Conservation (phyloP, 805 yeast genomes). For the Myxozyma monticola region DNA sequence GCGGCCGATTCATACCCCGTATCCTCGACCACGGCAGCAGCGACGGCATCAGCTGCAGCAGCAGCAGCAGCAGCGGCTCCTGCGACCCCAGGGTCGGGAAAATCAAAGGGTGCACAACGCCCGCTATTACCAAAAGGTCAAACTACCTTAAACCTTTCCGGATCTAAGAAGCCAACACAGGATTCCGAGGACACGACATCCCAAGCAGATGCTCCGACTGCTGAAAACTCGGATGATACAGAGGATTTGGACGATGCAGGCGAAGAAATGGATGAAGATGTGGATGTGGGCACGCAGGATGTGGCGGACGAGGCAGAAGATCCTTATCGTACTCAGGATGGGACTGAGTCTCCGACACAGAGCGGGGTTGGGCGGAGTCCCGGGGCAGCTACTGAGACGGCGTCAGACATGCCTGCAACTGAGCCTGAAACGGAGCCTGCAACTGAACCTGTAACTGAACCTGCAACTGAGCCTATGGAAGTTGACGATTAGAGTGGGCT, state of each 20-base stretch:
- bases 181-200: no score
- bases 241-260: conserved; percentile 9
- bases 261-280: conserved; percentile 5
- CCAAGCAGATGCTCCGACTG: not conserved
- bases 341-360: no score
- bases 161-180: not conserved
- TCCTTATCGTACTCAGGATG: not conserved
- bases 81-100: not conserved
- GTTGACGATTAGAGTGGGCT: no score
- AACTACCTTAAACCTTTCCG: conserved; percentile 6
- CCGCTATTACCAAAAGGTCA: conserved; percentile 11
- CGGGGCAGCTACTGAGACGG: no score
- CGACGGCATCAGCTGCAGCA: not conserved
- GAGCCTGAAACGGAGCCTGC: no score
- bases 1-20: not conserved
- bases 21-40: conserved; percentile 2
- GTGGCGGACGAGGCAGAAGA: not conserved
- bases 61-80: not conserved
- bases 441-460: no score
- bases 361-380: no score
- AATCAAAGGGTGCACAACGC: not conserved
- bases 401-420: no score
- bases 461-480: no score
- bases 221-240: conserved; percentile 7
- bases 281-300: not conserved